Conservation (phyloP, 768 basidiomycete species). For the Psilocybe subaeruginosa region DNA sequence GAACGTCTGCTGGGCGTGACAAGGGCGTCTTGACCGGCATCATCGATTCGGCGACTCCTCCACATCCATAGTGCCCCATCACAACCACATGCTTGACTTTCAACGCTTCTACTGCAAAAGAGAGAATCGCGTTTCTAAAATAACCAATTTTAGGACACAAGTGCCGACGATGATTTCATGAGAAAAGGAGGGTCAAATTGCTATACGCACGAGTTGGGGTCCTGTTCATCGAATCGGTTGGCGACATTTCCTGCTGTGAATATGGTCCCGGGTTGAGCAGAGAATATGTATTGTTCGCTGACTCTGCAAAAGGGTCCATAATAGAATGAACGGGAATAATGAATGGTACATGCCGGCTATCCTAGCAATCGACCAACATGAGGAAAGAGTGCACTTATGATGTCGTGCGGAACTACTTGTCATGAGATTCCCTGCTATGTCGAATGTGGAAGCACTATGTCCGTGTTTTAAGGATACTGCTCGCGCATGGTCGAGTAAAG, state of each 20-base stretch:
- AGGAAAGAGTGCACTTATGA: background rate
- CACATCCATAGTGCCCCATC: constrained; percentile 35
- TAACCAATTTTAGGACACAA: background rate
- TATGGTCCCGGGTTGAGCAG: constrained; percentile 31
- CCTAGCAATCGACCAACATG: constrained; percentile 35
- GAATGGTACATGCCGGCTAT: constrained; percentile 23
- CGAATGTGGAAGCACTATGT: background rate
- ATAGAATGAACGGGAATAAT: background rate
- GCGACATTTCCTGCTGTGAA: constrained; percentile 37
- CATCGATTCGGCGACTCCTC: constrained; percentile 34
- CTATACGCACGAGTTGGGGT: constrained; percentile 29
- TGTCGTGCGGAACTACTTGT: no score
- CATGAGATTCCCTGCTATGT: background rate
- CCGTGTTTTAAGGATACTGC: background rate
- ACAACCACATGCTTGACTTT: constrained; percentile 34
- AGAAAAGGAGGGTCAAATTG: no score
- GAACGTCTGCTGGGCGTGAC: constrained; percentile 25
- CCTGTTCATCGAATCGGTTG: constrained; percentile 32
- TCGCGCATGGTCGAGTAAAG: background rate
- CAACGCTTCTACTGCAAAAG: constrained; percentile 29
- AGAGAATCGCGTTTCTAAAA: constrained; percentile 30
- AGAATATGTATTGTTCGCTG: constrained; percentile 33
- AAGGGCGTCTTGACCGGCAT: constrained; percentile 6
- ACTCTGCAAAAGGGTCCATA: constrained; percentile 20
- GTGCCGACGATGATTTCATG: background rate